Percentiles rank a stretch among this genome's conserved stretches.
phyloP scores from a whole-genome alignment of 2,329 filamentous ascomycete genomes.

The Botryotinia calthae region DNA sequence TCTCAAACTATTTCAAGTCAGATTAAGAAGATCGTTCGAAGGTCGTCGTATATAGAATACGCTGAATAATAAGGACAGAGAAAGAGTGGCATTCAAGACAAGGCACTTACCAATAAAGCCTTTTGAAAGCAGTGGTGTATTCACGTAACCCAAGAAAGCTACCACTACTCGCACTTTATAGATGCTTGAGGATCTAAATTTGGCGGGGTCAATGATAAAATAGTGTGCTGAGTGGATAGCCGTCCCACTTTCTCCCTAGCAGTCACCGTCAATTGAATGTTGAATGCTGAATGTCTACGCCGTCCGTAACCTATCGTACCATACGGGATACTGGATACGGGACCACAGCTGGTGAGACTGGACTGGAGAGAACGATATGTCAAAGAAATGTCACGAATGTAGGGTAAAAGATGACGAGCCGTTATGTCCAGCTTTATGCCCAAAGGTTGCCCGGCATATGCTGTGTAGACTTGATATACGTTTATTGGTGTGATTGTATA shows the following conservation, averaged over 20 bases:
- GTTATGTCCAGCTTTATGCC: background rate
- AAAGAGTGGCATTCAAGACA: background rate
- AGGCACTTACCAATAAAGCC: background rate
- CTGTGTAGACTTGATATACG: background rate
- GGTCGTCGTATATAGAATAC: background rate
- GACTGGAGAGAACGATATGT: background rate
- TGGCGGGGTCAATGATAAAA: conserved; percentile 1
- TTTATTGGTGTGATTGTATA: background rate
- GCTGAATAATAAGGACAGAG: background rate
- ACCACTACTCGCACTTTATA: background rate
- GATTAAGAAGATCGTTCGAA: background rate
- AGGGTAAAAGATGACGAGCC: background rate
- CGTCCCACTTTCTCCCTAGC: background rate
- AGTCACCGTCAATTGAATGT: background rate
- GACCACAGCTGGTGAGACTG: background rate
- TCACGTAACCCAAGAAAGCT: background rate
- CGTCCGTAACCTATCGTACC: no score
- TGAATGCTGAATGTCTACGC: background rate
- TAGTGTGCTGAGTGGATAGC: background rate
- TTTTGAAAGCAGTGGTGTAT: background rate
- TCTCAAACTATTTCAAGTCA: conserved; percentile 3
- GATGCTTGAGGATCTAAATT: background rate
- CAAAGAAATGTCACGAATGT: background rate
- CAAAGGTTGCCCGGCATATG: background rate
- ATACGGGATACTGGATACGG: background rate